phyloP scores from a whole-genome alignment of 768 basidiomycete genomes.

The Myochromella boudieri region DNA sequence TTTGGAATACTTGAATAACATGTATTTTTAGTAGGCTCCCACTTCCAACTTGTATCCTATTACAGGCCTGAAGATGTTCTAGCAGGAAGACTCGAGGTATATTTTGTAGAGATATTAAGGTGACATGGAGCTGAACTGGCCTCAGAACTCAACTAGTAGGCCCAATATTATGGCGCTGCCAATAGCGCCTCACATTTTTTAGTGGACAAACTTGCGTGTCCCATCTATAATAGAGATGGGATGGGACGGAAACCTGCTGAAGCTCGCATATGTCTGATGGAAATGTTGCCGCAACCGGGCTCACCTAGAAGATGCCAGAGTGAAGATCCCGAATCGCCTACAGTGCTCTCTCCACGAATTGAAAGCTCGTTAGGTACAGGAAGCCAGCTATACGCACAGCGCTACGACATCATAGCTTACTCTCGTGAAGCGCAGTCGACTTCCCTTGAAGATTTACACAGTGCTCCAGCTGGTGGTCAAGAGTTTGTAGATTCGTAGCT shows the following conservation, averaged over 20 bases:
- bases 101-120: slow-evolving; percentile 4
- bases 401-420: slow-evolving; percentile 21
- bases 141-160: slow-evolving; percentile 63
- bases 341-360: slow-evolving; percentile 31
- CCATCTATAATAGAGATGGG: slow-evolving; percentile 79
- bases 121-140: slow-evolving; percentile 6
- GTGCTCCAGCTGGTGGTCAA: slow-evolving; percentile 23
- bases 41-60: slow-evolving; percentile 83
- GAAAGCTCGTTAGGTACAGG: slow-evolving; percentile 32
- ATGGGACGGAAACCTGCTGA: slow-evolving; percentile 62
- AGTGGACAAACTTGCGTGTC: slow-evolving; percentile 80
- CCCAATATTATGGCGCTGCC: slow-evolving; percentile 71
- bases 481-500: slow-evolving; percentile 23
- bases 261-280: slow-evolving; percentile 56
- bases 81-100: slow-evolving; percentile 59
- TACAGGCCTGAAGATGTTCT: slow-evolving; percentile 80
- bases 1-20: slow-evolving; percentile 1
- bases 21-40: slow-evolving; percentile 57
- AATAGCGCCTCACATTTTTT: slow-evolving; percentile 77
- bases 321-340: slow-evolving; percentile 39
- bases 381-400: slow-evolving; percentile 30
- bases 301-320: slow-evolving; percentile 16
- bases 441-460: slow-evolving; percentile 25
- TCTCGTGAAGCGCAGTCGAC: slow-evolving; percentile 30
- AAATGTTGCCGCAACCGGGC: neutral